Base-by-base conservation (phyloP, 129 eudicot genomes). In the Deinandra increscens region DNA sequence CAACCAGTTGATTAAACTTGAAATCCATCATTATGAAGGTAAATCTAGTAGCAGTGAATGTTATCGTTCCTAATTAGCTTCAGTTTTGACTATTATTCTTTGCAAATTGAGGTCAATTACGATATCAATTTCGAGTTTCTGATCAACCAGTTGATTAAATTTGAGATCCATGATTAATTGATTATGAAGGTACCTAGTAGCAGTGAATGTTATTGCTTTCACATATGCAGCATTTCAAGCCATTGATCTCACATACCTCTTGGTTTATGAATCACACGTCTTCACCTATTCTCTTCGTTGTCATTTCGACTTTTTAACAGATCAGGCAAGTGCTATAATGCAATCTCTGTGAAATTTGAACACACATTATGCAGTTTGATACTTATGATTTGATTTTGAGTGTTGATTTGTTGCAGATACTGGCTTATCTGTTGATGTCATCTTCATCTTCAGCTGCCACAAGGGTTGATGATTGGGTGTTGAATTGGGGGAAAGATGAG, bases 361-460 rank as follows among this genome's bases (percentile, higher is more conserved):
- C 42, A 58, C 48, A 22, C n/a, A 17, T 10, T 42, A 46, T 26
- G 13, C 31, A 19, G 29, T 14, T 68, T 2, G 7, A 14, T 33
- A 33, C 5, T 33, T 33, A 2, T 33, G 5, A 10, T 2, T 4
- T 41, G 20, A 34, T 37, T 2, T 23, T 56, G 64, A 4, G 9
- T 17, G 19, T 3, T 1, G 14, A 14, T 75, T 18, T 75, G 3
- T 66, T 38, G 60, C 95, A 92, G 98, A 76, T 89, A 61, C 48
- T 92, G 68, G 95, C 98, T 1, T 92, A 89, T 75, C 89, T 92
- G 26, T 74, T 92, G 73, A 79, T 92, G 69, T 92, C 96, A 0
- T 89, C 98, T 13, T 92, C 98, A 59, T 89, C 98, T 31, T 85
- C 98, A 12, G 82, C 96, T 22, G 96, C 95, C 41, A 79, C 96